These are phyloP conservation scores for Botrytis galanthina DNA, from an alignment of 2,329 filamentous ascomycete genomes.

Conservation along the genomic window DNA sequence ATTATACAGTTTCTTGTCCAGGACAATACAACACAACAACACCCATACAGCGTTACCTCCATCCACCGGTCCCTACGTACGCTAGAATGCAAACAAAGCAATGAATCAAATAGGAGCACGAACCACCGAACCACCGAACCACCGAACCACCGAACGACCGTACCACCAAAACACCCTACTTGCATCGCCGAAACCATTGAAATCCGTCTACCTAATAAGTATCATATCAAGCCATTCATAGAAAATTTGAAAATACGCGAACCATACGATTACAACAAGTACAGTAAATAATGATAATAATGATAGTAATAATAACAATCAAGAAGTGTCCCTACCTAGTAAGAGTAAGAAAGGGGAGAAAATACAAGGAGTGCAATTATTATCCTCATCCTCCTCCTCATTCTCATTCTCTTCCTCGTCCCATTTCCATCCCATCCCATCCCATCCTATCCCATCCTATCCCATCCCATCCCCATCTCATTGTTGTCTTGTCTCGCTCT, in stretches of 20 bases:
- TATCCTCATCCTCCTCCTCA: background rate
- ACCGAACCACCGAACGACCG: background rate
- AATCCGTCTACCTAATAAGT: background rate
- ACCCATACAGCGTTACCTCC: background rate
- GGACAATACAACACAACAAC: background rate
- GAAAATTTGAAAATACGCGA: background rate
- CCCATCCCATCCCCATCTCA: background rate
- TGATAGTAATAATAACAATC: background rate
- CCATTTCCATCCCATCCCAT: background rate
- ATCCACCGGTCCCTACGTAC: background rate
- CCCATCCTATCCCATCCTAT: background rate
- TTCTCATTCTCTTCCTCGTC: background rate
- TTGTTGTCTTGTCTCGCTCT: too few species aligned
- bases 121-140: background rate
- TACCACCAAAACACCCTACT: background rate
- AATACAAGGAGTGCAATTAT: background rate
- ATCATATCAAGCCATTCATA: background rate
- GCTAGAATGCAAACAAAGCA: background rate
- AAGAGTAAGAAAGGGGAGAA: background rate
- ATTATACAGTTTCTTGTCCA: background rate
- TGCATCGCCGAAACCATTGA: background rate
- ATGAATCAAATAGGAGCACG: background rate
- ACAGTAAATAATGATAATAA: too few species aligned
- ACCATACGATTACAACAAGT: too few species aligned
- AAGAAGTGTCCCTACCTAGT: background rate